Percentiles rank a stretch among this genome's conserved stretches.
These are phyloP conservation scores for Yarrowia hollandica DNA, from an alignment of 805 yeast genomes.

Conservation along the genomic window DNA sequence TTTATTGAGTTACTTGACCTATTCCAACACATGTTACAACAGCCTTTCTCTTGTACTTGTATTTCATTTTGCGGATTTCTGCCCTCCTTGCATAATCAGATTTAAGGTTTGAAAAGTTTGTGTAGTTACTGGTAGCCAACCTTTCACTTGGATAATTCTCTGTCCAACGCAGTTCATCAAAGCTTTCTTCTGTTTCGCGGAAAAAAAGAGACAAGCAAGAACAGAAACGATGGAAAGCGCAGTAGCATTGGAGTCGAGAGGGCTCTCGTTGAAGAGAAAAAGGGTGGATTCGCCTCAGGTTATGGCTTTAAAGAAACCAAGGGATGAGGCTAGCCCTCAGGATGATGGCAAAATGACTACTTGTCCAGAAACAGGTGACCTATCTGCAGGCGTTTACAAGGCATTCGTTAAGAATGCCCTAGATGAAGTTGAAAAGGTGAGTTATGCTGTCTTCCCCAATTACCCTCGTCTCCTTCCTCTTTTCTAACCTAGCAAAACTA, in stretches of 20 bases:
- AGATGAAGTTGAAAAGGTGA: conserved; percentile 62
- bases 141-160: background rate
- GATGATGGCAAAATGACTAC: conserved; percentile 10
- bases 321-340: conserved; percentile 22
- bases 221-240: conserved; percentile 21
- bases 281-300: conserved; percentile 26
- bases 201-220: background rate
- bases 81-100: conserved; percentile 24
- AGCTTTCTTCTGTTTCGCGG: conserved; percentile 4
- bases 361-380: background rate
- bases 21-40: no score
- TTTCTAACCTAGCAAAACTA: conserved; percentile 46
- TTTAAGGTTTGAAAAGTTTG: conserved; percentile 26
- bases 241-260: conserved; percentile 29
- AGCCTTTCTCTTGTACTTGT: background rate
- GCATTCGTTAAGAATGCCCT: conserved; percentile 64
- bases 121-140: conserved; percentile 10
- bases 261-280: conserved; percentile 27
- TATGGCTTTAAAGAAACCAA: conserved; percentile 23
- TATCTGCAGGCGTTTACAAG: conserved; percentile 34
- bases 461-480: background rate
- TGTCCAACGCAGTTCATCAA: background rate
- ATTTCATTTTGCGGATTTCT: background rate
- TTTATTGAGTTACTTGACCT: no score
- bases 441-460: conserved; percentile 32